Evolutionary conservation across 2,329 filamentous ascomycete genomes (phyloP).

Genomic region (Colletotrichum shisoi): DNA sequence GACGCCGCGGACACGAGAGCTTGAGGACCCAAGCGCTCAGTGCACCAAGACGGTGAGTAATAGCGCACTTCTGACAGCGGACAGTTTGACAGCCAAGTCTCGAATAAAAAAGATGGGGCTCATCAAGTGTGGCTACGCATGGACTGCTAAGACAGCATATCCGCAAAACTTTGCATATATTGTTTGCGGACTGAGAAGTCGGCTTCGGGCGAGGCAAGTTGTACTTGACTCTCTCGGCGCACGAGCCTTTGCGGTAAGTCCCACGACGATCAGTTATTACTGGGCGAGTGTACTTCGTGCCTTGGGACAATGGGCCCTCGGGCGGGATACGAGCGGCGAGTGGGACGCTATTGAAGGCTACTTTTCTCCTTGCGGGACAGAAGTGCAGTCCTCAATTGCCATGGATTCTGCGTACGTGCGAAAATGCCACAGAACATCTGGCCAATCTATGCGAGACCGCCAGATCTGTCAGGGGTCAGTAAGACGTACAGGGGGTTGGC

Average conservation of each 20-base stretch:
- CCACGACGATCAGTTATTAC: constrained; percentile 12
- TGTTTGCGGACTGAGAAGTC: constrained; percentile 13
- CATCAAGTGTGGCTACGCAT: background rate
- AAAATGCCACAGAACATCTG: background rate
- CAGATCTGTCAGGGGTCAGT: constrained; percentile 29
- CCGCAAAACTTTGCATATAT: background rate
- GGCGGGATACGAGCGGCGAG: constrained; percentile 12
- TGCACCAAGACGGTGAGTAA: constrained; percentile 8
- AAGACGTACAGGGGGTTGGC: constrained; percentile 7
- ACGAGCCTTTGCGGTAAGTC: constrained; percentile 3
- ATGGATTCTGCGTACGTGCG: background rate
- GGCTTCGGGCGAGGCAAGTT: constrained; percentile 8
- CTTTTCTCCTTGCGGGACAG: background rate
- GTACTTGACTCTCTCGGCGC: background rate
- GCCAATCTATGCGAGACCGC: constrained; percentile 30
- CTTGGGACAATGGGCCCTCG: background rate
- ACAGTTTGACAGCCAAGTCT: background rate
- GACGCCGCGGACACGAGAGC: constrained; percentile 25
- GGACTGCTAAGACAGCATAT: background rate
- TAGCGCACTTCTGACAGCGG: no score
- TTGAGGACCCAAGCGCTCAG: constrained; percentile 19
- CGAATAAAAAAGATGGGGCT: background rate
- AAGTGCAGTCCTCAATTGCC: background rate
- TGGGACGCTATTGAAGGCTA: background rate
- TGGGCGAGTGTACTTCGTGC: no score